phyloP scores from a whole-genome alignment of 2,329 filamentous ascomycete genomes.

The Sclerotinia borealis region DNA sequence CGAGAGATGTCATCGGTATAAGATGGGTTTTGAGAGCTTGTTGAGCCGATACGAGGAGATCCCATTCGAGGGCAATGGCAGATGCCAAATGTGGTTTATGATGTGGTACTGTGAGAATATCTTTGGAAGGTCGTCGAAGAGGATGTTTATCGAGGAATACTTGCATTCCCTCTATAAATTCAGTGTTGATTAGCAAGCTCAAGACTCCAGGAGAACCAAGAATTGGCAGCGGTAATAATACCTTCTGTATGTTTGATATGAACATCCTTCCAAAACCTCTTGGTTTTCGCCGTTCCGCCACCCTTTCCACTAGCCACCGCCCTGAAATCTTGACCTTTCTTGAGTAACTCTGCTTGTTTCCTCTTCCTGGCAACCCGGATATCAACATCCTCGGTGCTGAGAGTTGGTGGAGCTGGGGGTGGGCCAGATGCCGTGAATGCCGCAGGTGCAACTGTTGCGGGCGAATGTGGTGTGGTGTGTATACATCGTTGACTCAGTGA shows the following conservation, averaged over 20 bases:
- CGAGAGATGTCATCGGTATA: conserved; percentile 81
- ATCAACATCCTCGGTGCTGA: conserved; percentile 35
- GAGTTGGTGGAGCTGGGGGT: conserved; percentile 49
- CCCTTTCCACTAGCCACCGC: conserved; percentile 34
- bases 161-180: conserved; percentile 35
- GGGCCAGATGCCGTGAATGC: conserved; percentile 52
- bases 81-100: conserved; percentile 76
- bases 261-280: conserved; percentile 87
- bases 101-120: conserved; percentile 63
- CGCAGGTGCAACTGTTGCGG: conserved; percentile 25
- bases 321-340: conserved; percentile 45
- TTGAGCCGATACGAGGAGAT: conserved; percentile 71
- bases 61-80: conserved; percentile 90
- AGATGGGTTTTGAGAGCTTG: conserved; percentile 82
- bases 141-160: conserved; percentile 73
- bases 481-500: conserved; percentile 21
- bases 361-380: conserved; percentile 44
- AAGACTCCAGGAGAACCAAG: neutral
- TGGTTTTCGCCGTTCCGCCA: conserved; percentile 42
- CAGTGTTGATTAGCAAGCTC: conserved; percentile 11
- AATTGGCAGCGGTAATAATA: conserved; percentile 34
- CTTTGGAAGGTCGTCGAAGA: conserved; percentile 71
- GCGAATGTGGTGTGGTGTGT: conserved; percentile 24
- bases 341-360: conserved; percentile 50
- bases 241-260: conserved; percentile 61